Evolutionary conservation across 164 flowering plant species (phyloP), one percentile per base, ranked within the genome.

Genomic region (Taxillus chinensis): DNA sequence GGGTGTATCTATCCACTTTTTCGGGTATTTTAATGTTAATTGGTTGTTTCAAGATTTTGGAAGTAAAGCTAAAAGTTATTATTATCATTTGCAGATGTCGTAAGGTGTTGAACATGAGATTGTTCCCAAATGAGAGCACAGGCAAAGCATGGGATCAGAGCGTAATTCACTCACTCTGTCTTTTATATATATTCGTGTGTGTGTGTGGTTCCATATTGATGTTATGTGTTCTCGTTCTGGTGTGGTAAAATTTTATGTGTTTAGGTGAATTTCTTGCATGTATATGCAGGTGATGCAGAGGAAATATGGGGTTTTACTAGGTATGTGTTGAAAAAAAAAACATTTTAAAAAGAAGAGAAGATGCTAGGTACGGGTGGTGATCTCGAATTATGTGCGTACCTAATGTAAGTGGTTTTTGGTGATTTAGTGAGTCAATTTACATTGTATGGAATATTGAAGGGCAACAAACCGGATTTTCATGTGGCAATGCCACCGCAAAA

Each of bases 391-490:
- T 27, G 0, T 27, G 27, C 27, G 27, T 27, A 27, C 27, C 27
- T 27, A 27, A 27, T 27, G 27, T 27, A 27, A 27, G 27, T 2
- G 27, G 27, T 71, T 54, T 17, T 8, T 57, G 64, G 14, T 63
- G 49, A 53, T 68, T 56, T 82, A 92, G 98, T 92, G 76, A 92
- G 98, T 70, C 98, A 92, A 70, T 92, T 92, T 73, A 92, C 98
- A 45, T 72, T 92, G 66, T 92, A 75, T 71, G 98, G 98, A 64
- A 48, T 85, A 46, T 72, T 92, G 68, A 90, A 92, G 79, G 96
- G 96, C 42, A 92, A 92, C 82, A 92, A 92, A 73, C 98, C 96
- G 14, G 98, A 92, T 78, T 92, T 92, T 74, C 98, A 92, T 78
- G 90, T 87, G 70, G 96, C 98, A 14, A 90, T 92, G 96, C 79